Evolutionary conservation across 2,329 filamentous ascomycete species (phyloP).

Genomic region (Aspergillus sp.): DNA sequence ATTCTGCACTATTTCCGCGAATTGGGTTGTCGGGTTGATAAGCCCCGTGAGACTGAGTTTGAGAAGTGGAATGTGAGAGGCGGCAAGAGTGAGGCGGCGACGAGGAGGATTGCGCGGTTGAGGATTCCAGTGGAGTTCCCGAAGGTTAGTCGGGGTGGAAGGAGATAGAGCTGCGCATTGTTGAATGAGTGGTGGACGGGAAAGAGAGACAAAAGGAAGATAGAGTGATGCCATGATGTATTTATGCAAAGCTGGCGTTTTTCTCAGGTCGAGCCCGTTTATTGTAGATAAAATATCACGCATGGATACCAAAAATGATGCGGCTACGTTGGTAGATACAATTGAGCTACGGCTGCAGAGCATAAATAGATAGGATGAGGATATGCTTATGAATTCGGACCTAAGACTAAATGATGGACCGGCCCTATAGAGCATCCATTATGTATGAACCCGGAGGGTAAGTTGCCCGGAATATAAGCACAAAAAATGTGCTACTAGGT

Average conservation of each 20-base stretch:
- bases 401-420: slow-evolving; percentile 14
- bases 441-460: slow-evolving; percentile 6
- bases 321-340: neutral
- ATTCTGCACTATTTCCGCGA: slow-evolving; percentile 51
- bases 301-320: neutral
- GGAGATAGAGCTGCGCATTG: slow-evolving; percentile 13
- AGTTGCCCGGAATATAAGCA: neutral
- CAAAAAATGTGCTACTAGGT: neutral
- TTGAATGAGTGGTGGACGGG: neutral
- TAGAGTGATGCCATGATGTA: neutral
- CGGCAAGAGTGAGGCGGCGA: slow-evolving; percentile 59
- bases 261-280: neutral
- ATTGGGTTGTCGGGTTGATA: slow-evolving; percentile 50
- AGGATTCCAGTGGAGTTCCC: slow-evolving; percentile 83
- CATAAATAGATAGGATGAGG: neutral
- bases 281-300: neutral
- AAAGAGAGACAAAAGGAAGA: neutral
- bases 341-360: neutral
- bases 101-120: slow-evolving; percentile 67
- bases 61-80: slow-evolving; percentile 56
- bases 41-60: slow-evolving; percentile 47
- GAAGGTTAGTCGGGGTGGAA: slow-evolving; percentile 56
- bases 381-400: slow-evolving; percentile 7
- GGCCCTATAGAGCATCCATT: slow-evolving; percentile 12
- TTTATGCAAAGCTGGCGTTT: neutral